Evolutionary conservation across 2,329 filamentous ascomycete species (phyloP).

Genomic region (Monilinia vaccinii-corymbosi): DNA sequence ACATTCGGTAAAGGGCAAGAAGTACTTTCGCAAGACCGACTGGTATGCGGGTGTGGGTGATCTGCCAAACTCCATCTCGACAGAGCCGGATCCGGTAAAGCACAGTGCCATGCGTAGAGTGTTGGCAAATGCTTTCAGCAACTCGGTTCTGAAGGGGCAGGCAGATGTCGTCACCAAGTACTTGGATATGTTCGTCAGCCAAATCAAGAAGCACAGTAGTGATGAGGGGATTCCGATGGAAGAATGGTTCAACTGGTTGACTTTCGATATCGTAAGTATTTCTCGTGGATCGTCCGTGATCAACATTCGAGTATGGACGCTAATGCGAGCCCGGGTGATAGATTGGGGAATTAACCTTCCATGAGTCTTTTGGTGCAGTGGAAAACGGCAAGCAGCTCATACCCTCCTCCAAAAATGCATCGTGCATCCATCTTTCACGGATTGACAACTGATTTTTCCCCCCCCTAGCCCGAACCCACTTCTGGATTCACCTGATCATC

Average conservation of each 20-base stretch:
- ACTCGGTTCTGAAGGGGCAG: neutral
- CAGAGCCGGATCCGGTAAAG: neutral
- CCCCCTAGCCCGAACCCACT: neutral
- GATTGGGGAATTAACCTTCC: conserved; percentile 2
- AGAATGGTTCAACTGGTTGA: conserved; percentile 7
- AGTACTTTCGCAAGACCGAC: conserved; percentile 5
- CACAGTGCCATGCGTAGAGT: conserved; percentile 1
- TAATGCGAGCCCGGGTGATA: neutral
- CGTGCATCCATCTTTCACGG: neutral
- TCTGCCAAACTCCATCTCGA: neutral
- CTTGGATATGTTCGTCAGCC: conserved; percentile 2
- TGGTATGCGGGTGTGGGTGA: conserved; percentile 5
- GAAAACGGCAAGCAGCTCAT: neutral
- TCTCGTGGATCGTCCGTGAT: neutral
- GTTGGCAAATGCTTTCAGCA: conserved; percentile 1
- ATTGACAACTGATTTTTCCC: neutral
- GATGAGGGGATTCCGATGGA: neutral
- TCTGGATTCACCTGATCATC: neutral
- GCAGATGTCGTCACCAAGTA: conserved; percentile 1
- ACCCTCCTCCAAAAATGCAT: neutral
- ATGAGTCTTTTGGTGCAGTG: conserved; percentile 1
- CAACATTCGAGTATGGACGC: neutral
- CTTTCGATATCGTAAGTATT: neutral
- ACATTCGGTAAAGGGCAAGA: conserved; percentile 1
- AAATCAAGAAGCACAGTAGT: neutral